Evolutionary conservation across 225 moss, liverwort and hornwort genomes (phyloP).

Genomic region (Sphagnum tenellum): DNA sequence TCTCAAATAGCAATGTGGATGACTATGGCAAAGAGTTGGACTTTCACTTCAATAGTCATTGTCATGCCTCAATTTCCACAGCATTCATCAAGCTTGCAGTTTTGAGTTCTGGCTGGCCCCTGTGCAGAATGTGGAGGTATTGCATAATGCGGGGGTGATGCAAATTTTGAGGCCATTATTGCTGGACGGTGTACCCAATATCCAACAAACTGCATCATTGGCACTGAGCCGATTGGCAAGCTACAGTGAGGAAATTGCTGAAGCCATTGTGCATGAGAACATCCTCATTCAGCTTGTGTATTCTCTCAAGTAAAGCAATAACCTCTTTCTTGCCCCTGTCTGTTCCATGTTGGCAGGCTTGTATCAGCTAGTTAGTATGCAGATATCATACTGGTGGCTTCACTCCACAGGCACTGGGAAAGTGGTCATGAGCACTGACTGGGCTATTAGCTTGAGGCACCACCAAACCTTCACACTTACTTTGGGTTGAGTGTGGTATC

Average conservation of each 20-base stretch:
- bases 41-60: no score
- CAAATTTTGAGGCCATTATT: conserved; percentile 64
- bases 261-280: conserved; percentile 82
- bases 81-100: not conserved
- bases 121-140: conserved; percentile 75
- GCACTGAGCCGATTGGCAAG: conserved; percentile 64
- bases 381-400: no score
- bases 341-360: no score
- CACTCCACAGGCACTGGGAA: no score
- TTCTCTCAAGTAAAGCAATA: conserved; percentile 52
- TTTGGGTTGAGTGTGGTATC: no score
- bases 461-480: no score
- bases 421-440: no score
- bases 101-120: conserved; percentile 1
- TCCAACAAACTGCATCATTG: conserved; percentile 75
- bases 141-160: conserved; percentile 81
- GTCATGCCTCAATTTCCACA: not conserved
- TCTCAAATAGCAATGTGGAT: no score
- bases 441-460: no score
- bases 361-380: no score
- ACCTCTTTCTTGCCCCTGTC: not conserved
- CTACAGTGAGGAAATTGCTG: conserved; percentile 73
- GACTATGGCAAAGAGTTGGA: no score
- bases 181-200: conserved; percentile 80
- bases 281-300: conserved; percentile 78